Conservation (phyloP, 2,329 filamentous ascomycete genomes). For the Exophiala bonariae region DNA sequence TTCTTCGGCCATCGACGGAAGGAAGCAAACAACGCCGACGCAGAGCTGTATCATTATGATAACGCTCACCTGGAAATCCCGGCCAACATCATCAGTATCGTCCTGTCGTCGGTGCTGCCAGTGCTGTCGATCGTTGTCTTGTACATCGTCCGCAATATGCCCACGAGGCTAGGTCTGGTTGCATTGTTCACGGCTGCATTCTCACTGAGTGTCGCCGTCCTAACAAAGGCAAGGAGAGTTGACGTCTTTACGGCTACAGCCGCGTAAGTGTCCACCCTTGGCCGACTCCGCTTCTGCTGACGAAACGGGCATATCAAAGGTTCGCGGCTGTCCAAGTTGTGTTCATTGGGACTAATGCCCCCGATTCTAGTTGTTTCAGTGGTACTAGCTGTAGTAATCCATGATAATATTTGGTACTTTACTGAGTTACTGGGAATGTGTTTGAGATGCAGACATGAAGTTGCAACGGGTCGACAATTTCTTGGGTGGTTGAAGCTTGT, state of each 20-base stretch:
- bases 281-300: neutral
- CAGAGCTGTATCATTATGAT: neutral
- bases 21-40: neutral
- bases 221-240: slow-evolving; percentile 8
- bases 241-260: slow-evolving; percentile 18
- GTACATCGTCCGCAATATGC: slow-evolving; percentile 1
- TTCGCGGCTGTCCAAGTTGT: slow-evolving; percentile 18
- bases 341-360: slow-evolving; percentile 9
- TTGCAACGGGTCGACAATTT: too few species aligned
- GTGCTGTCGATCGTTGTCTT: neutral
- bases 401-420: too few species aligned
- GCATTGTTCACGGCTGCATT: slow-evolving; percentile 11
- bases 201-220: slow-evolving; percentile 3
- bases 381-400: too few species aligned
- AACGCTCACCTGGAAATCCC: neutral
- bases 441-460: too few species aligned
- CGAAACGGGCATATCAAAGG: slow-evolving; percentile 1
- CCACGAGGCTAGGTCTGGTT: slow-evolving; percentile 6
- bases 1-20: slow-evolving; percentile 1
- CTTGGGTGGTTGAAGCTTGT: too few species aligned
- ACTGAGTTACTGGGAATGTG: too few species aligned
- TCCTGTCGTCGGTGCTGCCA: slow-evolving; percentile 12
- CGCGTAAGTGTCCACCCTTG: slow-evolving; percentile 8
- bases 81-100: neutral
- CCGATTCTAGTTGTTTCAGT: too few species aligned